Conservation (phyloP, 2,329 filamentous ascomycete species). For the Sporothrix curviconia region DNA sequence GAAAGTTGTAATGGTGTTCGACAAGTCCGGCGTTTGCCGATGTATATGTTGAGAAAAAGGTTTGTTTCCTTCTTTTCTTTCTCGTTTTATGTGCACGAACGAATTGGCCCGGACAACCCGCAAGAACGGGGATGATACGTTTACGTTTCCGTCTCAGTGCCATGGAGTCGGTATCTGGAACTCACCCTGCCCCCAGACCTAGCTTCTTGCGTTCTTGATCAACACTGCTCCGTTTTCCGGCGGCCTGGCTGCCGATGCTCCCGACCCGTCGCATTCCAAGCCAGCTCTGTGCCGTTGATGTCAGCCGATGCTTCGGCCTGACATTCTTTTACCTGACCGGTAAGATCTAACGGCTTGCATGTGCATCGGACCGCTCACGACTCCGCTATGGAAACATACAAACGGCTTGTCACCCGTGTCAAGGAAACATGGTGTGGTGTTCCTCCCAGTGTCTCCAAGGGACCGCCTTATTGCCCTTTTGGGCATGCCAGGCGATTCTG, state of each 20-base stretch:
- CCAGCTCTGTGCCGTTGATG: neutral
- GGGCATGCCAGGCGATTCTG: neutral
- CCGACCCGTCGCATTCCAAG: neutral
- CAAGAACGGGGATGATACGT: slow-evolving; percentile 2
- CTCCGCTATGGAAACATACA: neutral
- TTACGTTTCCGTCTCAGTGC: neutral
- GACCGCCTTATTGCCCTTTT: slow-evolving; percentile 1
- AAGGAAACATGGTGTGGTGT: slow-evolving; percentile 1
- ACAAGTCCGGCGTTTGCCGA: neutral
- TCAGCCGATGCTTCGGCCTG: neutral
- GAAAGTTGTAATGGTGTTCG: neutral
- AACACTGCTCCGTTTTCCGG: neutral
- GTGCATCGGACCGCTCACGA: neutral
- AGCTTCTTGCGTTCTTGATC: neutral
- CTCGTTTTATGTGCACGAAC: neutral
- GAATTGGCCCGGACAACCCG: neutral
- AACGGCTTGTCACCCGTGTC: neutral
- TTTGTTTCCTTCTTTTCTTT: neutral
- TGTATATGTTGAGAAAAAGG: slow-evolving; percentile 5
- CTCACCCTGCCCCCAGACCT: neutral
- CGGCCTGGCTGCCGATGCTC: neutral
- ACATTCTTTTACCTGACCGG: neutral
- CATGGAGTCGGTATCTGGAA: neutral
- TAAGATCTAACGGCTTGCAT: slow-evolving; percentile 2
- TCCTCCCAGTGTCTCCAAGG: neutral